Base-by-base conservation (phyloP, 2,329 filamentous ascomycete genomes). In the Diaporthe longicolla region DNA sequence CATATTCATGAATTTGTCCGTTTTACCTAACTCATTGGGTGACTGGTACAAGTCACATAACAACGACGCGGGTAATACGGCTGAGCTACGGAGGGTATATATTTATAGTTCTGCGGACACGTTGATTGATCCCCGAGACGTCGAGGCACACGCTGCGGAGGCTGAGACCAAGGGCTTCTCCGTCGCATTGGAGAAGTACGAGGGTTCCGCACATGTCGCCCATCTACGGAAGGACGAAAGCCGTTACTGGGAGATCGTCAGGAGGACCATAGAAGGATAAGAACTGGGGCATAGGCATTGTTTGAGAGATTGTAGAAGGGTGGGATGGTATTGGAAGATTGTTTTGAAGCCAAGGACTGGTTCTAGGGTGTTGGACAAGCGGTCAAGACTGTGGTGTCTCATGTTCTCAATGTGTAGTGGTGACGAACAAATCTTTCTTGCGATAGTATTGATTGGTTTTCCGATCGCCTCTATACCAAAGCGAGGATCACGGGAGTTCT, bases 221-320 rank as follows among this genome's bases (percentile, higher is more conserved):
- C 87, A 89, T 74, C 82, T 84, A 72, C 83, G 85, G 74, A 77
- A 78, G 0, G 85, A 90, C 73, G 79, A 80, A 29, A 79, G 81
- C 57, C 81, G 88, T 71, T 91, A 91, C 77, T 90, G 89, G 89
- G 77, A 76, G 9, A 79, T 83, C 37, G 82, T 90, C 3, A 83
- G 77, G 50, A 82, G 85, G 73, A 83, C 84, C 0, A 90, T 88
- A 88, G 79, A 83, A 43, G 83, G 80, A 65, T 68, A 45, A 68
- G 21, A 45, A 6, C 43, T 24, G n/a, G 57, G 1, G 15, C 17
- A 19, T 15, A 37, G 7, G 35, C 1, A 10, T 37, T 37, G 17
- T 21, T 45, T 45, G 43, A 17, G 8, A 19, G 43, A 21, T 45
- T 43, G 11, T 43, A 3, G 1, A 5, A 43, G 2, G 40, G 5